phyloP scores from a whole-genome alignment of 805 yeast species.

The Metschnikowia hibisci region DNA sequence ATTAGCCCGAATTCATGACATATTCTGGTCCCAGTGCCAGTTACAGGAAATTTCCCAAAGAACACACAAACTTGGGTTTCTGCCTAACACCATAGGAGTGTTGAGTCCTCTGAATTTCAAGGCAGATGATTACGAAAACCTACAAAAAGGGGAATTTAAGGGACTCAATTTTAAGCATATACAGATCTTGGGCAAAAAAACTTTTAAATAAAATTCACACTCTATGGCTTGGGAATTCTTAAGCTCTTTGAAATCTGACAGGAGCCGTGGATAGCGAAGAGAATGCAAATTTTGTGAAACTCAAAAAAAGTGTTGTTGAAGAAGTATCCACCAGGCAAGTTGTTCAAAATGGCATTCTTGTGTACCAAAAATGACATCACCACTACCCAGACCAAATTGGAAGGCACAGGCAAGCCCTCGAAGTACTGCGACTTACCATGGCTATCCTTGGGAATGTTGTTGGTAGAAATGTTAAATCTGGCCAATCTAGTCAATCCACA shows the following conservation, averaged over 20 bases:
- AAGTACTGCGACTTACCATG: conserved; percentile 86
- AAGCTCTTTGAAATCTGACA: conserved; percentile 88
- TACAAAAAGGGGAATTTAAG: conserved; percentile 27
- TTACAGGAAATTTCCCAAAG: conserved; percentile 28
- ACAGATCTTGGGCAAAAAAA: conserved; percentile 11
- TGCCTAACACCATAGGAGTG: conserved; percentile 29
- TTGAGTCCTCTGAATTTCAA: conserved; percentile 38
- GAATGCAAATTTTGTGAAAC: conserved; percentile 64
- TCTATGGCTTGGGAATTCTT: conserved; percentile 80
- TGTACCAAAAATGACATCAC: conserved; percentile 67
- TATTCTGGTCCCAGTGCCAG: conserved; percentile 38
- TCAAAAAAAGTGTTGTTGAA: conserved; percentile 58
- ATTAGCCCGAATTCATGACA: conserved; percentile 26
- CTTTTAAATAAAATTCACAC: neutral
- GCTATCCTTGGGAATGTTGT: conserved; percentile 85
- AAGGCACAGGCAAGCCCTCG: conserved; percentile 96
- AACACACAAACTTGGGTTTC: conserved; percentile 24
- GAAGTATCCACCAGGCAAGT: conserved; percentile 63
- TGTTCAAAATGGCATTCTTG: conserved; percentile 43
- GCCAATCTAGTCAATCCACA: conserved; percentile 95
- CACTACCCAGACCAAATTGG: conserved; percentile 70
- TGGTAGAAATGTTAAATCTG: conserved; percentile 90
- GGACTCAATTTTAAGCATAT: conserved; percentile 23
- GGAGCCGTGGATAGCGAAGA: conserved; percentile 79
- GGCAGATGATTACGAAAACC: conserved; percentile 21